These are phyloP conservation scores for Termitomyces sp. DNA, from an alignment of 768 basidiomycete genomes.

Conservation along the genomic window DNA sequence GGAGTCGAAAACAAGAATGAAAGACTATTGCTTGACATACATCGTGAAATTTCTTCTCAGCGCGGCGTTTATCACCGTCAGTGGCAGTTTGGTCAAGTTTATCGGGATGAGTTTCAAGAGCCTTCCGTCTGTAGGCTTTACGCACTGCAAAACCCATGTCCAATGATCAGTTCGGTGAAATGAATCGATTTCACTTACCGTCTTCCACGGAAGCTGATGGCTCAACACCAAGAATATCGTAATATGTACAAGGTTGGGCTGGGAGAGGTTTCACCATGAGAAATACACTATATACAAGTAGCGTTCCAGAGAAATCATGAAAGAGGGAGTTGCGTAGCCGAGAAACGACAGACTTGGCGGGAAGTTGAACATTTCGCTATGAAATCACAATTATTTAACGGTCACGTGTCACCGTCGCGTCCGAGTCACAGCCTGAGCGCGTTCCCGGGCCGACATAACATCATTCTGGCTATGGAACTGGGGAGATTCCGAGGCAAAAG, in stretches of 20 bases:
- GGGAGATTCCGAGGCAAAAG: too few relatives aligned
- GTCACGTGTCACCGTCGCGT: neutral
- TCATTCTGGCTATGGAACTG: too few relatives aligned
- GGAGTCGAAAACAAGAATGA: slow-evolving; percentile 9
- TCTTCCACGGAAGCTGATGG: slow-evolving; percentile 48
- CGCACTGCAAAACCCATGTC: slow-evolving; percentile 40
- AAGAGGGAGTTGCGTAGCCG: slow-evolving; percentile 3
- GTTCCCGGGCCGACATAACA: neutral
- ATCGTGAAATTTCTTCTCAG: slow-evolving; percentile 59
- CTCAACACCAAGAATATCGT: slow-evolving; percentile 44
- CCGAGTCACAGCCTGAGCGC: neutral
- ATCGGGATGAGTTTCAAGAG: slow-evolving; percentile 71
- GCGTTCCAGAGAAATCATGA: slow-evolving; percentile 5
- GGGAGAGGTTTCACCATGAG: slow-evolving; percentile 11
- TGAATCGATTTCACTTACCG: slow-evolving; percentile 28
- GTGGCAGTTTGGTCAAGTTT: slow-evolving; percentile 56
- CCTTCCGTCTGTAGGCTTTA: slow-evolving; percentile 63
- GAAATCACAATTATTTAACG: neutral
- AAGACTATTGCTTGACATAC: slow-evolving; percentile 29
- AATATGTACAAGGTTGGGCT: slow-evolving; percentile 31
- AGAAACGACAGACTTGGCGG: neutral
- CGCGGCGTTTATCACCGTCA: slow-evolving; percentile 46
- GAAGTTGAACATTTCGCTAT: neutral
- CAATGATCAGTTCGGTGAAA: neutral
- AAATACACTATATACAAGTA: neutral